phyloP scores from a whole-genome alignment of 1,139 yeast genomes.

The Sugiyamaella pinicola region DNA sequence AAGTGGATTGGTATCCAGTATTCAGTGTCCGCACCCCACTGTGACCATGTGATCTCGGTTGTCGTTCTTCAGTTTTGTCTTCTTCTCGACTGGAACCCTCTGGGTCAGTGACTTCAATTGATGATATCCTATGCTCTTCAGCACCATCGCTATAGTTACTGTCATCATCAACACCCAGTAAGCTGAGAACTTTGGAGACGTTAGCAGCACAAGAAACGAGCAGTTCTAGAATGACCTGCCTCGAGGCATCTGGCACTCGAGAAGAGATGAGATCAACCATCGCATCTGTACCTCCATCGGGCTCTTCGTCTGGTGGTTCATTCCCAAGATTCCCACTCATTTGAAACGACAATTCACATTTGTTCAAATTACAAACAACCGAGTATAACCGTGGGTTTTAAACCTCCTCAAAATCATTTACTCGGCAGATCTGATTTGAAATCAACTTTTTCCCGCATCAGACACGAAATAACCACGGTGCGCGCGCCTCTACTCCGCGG shows the following conservation, averaged over 20 bases:
- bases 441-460: constrained; percentile 5
- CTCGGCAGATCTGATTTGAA: constrained; percentile 5
- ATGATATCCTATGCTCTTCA: too few species aligned
- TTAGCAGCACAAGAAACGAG: constrained; percentile 42
- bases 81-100: too few species aligned
- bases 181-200: constrained; percentile 32
- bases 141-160: neutral
- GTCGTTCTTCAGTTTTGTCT: too few species aligned
- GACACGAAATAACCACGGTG: constrained; percentile 12
- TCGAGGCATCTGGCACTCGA: constrained; percentile 35
- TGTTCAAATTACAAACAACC: too few species aligned
- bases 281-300: constrained; percentile 35
- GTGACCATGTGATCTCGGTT: too few species aligned
- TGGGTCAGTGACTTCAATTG: too few species aligned
- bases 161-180: constrained; percentile 25
- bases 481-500: neutral
- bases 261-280: constrained; percentile 36
- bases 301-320: neutral
- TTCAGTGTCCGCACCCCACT: neutral
- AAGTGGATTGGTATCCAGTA: constrained; percentile 29
- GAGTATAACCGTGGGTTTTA: too few species aligned
- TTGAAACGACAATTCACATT: neutral
- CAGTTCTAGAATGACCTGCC: constrained; percentile 40
- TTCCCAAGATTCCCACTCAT: neutral
- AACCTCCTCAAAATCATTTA: too few species aligned